Evolutionary conservation across 2,329 filamentous ascomycete species (phyloP), one percentile per base, ranked within the genome.

Genomic region (Penicillium paneum): DNA sequence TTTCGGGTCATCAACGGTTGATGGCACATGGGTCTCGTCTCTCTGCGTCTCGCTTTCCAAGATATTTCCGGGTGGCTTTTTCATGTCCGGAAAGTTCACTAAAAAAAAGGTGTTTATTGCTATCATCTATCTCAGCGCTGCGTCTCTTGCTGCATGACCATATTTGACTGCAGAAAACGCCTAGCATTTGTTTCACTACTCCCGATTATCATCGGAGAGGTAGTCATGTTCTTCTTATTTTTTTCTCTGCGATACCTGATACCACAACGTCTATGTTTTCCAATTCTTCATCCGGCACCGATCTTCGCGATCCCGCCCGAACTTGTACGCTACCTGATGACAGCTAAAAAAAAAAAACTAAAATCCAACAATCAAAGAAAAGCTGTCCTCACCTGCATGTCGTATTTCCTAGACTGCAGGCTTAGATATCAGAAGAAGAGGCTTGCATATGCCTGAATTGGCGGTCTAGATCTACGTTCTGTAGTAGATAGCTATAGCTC

Each of bases 181-280:
- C 47, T 54, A 57, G 49, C 62, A 59, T 56, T 50, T 52, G 41
- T 49, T 24, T 55, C 24, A 45, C 35, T 53, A 35, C 52, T 40
- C 39, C 31, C 34, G 40, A 50, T 54, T 43, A 44, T 50, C 28
- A 44, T 50, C 34, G 31, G 44, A 36, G 46, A 49, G 51, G 38
- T 49, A 39, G 46, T 49, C 54, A 32, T 52, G 38, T 42, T 56
- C 8, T 34, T 34, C 19, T 45, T 24, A 21, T 26, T 34, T 32
- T 40, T 47, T 43, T 44, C 31, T 50, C 54, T 60, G 60, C 59
- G 63, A 68, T 68, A 67, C 66, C 62, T 66, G 64, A 68, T 68
- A 67, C 66, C 66, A 67, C 49, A 52, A 52, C 59, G 53, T 52
- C 65, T 59, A 55, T 44, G 52, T 49, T 43, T 47, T 47, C 38